Evolutionary conservation across 495 filamentous ascomycete species (phyloP).

Genomic region (Umbilicaria muhlenbergii): DNA sequence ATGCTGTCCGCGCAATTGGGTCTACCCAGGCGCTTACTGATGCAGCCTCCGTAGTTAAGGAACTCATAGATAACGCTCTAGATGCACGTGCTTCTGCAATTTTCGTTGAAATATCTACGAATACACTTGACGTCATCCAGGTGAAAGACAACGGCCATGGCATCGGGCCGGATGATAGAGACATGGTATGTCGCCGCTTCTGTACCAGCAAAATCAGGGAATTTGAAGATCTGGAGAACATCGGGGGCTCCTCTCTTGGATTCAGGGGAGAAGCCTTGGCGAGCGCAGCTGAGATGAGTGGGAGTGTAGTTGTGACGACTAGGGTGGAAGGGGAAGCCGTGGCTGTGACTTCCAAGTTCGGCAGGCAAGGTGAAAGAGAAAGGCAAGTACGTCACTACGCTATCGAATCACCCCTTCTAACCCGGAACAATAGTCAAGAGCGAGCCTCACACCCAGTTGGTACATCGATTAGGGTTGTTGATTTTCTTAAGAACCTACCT

Average conservation of each 20-base stretch:
- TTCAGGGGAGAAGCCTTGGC: constrained; percentile 84
- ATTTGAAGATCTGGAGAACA: constrained; percentile 49
- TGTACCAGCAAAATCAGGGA: constrained; percentile 77
- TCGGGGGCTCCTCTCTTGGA: constrained; percentile 57
- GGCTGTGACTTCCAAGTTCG: constrained; percentile 36
- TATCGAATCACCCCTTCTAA: background rate
- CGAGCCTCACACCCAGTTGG: constrained; percentile 53
- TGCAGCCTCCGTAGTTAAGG: constrained; percentile 65
- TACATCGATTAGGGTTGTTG: constrained; percentile 54
- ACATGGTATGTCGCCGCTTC: constrained; percentile 47
- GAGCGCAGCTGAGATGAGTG: constrained; percentile 54
- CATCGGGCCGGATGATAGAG: constrained; percentile 55
- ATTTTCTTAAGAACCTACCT: constrained; percentile 55
- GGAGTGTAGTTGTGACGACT: constrained; percentile 51
- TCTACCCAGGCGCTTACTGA: constrained; percentile 60
- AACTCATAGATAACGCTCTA: constrained; percentile 82
- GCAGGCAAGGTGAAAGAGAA: constrained; percentile 31
- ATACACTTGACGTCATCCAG: constrained; percentile 70
- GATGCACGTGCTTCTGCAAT: constrained; percentile 67
- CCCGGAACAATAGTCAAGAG: constrained; percentile 18
- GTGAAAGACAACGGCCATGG: constrained; percentile 84
- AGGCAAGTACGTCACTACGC: constrained; percentile 17
- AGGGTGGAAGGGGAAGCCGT: constrained; percentile 54
- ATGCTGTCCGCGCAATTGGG: constrained; percentile 50
- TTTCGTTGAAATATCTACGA: constrained; percentile 54